phyloP scores from a whole-genome alignment of 2,329 filamentous ascomycete genomes.

The Mycosphaerella sp. region DNA sequence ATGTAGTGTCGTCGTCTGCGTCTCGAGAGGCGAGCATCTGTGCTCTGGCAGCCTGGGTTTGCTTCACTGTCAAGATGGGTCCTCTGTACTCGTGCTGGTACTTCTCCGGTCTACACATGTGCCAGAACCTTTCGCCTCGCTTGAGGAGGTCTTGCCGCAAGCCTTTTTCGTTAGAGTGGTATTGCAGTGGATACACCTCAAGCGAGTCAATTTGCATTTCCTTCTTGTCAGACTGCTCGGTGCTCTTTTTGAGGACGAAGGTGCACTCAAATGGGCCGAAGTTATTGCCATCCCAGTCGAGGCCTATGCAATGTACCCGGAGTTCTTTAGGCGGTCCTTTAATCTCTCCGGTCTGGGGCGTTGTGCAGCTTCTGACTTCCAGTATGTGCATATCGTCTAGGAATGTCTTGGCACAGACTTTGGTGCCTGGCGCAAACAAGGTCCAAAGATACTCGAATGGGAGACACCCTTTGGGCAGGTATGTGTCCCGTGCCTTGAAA shows the following conservation, averaged over 20 bases:
- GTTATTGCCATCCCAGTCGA: conserved; percentile 13
- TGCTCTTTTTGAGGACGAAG: conserved; percentile 1
- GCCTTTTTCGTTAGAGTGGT: background rate
- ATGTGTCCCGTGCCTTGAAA: background rate
- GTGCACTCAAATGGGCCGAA: conserved; percentile 3
- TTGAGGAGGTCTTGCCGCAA: background rate
- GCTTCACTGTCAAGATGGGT: too few relatives aligned
- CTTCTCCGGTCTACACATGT: background rate
- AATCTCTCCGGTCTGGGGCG: background rate
- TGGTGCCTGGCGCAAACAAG: background rate
- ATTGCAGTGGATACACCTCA: conserved; percentile 7
- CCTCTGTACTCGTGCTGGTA: background rate
- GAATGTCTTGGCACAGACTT: background rate
- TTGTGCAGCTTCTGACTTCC: background rate
- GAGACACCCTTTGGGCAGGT: background rate
- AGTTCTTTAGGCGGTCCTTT: background rate
- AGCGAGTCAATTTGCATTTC: conserved; percentile 6
- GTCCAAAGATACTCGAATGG: conserved; percentile 3
- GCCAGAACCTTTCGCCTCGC: background rate
- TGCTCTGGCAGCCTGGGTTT: too few relatives aligned
- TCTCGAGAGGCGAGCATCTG: too few relatives aligned
- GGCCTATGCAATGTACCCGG: background rate
- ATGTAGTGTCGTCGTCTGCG: too few relatives aligned
- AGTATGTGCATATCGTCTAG: conserved; percentile 1
- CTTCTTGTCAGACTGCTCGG: background rate